Base-by-base conservation (phyloP, 441 rosid species). In the Cnidoscolus chayamansa region DNA sequence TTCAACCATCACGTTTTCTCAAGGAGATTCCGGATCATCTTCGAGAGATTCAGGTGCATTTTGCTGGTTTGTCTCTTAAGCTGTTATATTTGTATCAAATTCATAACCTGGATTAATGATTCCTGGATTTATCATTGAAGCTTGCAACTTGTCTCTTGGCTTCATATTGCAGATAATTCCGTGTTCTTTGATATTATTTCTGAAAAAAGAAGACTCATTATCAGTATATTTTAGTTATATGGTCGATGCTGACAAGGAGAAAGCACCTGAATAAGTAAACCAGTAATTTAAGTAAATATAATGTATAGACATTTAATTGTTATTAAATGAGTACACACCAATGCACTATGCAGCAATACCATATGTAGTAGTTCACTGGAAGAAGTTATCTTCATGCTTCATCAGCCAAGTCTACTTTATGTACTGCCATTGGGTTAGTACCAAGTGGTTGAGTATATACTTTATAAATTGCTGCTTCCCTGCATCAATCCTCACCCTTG, bases 1-100 rank as follows among this genome's bases (percentile, higher is more conserved):
- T 92, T 79, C 97, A 86, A 80, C 97, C 99, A 50, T 92, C 98
- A 70, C 85, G 97, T 63, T 95, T 95, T 86, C 93, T 95, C 32
- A 95, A 84, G 81, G 99, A 95, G 85, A 89, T 95, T 75, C 99
- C 98, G 1, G 84, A 77, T 72, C 88, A 87, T 82, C 96, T 89
- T 84, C 84, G 82, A 63, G 92, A 92, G 76, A 80, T 84, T 86
- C 91, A 86, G 90, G 89, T 86, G 71, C 67, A 74, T 51, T 73
- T 64, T 71, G 65, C 43, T 65, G 58, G 60, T 75, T 58, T 72
- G 43, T 55, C 15, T 67, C 53, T 67, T 30, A 11, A 31, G 40
- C 62, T 71, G 15, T 47, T 20, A 12, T 65, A 48, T 11, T 48
- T 58, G 8, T 37, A 45, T 59, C 48, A 4, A 54, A 58, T 13